Base-by-base conservation (phyloP, 768 basidiomycete genomes). In the Boletus sensibilis region DNA sequence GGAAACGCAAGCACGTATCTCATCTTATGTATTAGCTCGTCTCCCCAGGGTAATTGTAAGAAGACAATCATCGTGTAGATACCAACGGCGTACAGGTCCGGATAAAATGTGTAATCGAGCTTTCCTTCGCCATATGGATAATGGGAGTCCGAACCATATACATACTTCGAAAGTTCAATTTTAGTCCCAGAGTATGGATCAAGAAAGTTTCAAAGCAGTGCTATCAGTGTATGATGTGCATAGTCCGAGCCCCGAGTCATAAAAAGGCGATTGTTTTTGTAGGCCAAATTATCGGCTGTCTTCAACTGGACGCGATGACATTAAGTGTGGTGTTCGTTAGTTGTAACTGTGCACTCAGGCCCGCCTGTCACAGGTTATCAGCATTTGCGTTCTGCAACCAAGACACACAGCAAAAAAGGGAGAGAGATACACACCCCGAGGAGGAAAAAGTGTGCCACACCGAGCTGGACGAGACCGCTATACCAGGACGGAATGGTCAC, bases 391-490 rank as follows among this genome's bases (percentile, higher is more conserved):
- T 42, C 12, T 11, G 41, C 41, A n/a, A n/a, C 27, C 18, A 10
- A 31, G 6, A 33, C 16, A 1, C 20, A 9, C 2, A 4, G 9
- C 2, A 56, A n/a, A 14, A 52, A 4, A 14, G 13, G 38, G 5
- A 14, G 18, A 11, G 1, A 13, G 20, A 38, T 12, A 37, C 54
- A 23, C 37, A 66, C 65, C 34, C 42, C 43, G 11, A 48, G 10
- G 14, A 61, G 20, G 45, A 25, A 52, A 31, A 54, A 31, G 39
- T 55, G 55, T n/a, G 37, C 56, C 11, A 65, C 38, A 3, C 21
- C 39, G 25, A 66, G 9, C 18, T 33, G 37, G 2, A 1, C 38
- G 16, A 8, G 21, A 13, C 66, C 54, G 7, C 7, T 21, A 9
- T 42, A 46, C 31, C 13, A 44, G n/a, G 34, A 12, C 2, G 64